These are phyloP conservation scores for Colletotrichum eremochloae DNA, from an alignment of 2,329 filamentous ascomycete species.

Conservation along the genomic window DNA sequence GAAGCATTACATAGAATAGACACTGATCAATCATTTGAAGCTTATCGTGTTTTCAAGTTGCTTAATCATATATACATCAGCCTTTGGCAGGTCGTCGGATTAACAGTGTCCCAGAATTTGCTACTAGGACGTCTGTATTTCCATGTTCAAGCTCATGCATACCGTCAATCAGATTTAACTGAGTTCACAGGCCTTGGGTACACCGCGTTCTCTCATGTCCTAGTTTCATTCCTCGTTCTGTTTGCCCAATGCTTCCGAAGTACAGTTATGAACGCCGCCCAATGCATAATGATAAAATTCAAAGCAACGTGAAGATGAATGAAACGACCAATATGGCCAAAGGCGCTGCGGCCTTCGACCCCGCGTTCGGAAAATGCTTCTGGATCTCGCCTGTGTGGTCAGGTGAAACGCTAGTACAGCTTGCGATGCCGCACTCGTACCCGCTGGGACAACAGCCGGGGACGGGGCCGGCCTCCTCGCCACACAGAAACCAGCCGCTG, in stretches of 20 bases:
- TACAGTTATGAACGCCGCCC: slow-evolving; percentile 26
- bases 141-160: not conserved
- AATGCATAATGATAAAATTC: slow-evolving; percentile 21
- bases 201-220: not conserved
- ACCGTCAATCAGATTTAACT: not conserved
- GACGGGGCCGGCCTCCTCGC: slow-evolving; percentile 67
- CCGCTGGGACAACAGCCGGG: slow-evolving; percentile 89
- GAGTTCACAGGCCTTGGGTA: not conserved
- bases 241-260: not conserved
- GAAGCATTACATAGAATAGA: not conserved
- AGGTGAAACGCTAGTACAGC: slow-evolving; percentile 72
- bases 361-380: slow-evolving; percentile 60
- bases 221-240: not conserved
- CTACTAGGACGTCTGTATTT: not conserved
- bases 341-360: not conserved
- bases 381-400: slow-evolving; percentile 69
- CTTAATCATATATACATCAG: no score
- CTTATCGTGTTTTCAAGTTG: not conserved
- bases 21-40: not conserved
- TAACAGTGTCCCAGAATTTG: no score
- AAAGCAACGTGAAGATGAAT: slow-evolving; percentile 20
- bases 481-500: slow-evolving; percentile 82
- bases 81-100: not conserved
- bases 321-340: not conserved
- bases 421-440: slow-evolving; percentile 78